These are phyloP conservation scores for Trichoderma erinaceum DNA, from an alignment of 495 filamentous ascomycete species.

Conservation along the genomic window DNA sequence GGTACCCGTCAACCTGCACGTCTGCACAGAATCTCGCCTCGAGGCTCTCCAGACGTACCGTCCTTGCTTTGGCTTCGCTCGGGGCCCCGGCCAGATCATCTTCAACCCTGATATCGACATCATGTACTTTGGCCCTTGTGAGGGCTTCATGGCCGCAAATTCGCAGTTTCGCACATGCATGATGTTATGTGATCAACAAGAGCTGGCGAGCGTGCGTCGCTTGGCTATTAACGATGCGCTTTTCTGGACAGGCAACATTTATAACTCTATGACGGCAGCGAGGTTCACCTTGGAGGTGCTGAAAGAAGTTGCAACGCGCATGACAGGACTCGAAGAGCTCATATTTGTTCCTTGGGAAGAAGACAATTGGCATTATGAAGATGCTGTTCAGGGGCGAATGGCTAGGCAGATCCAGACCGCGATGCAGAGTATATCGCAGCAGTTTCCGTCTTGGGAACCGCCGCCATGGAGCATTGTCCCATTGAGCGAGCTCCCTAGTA, in stretches of 20 bases:
- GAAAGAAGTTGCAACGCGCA: slow-evolving; percentile 15
- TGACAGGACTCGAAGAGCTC: slow-evolving; percentile 22
- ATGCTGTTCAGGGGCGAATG: slow-evolving; percentile 20
- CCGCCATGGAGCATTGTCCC: slow-evolving; percentile 19
- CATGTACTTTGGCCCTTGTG: slow-evolving; percentile 27
- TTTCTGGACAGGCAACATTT: slow-evolving; percentile 17
- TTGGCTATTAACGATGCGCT: slow-evolving; percentile 26
- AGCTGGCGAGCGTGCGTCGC: slow-evolving; percentile 24
- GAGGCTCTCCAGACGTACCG: slow-evolving; percentile 23
- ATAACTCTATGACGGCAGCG: slow-evolving; percentile 15
- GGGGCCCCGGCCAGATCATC: slow-evolving; percentile 18
- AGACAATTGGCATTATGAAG: slow-evolving; percentile 21
- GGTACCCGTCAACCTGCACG: slow-evolving; percentile 25
- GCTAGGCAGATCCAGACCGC: slow-evolving; percentile 21
- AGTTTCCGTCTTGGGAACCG: slow-evolving; percentile 15
- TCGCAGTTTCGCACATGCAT: slow-evolving; percentile 22
- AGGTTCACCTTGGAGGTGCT: slow-evolving; percentile 19
- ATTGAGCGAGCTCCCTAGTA: slow-evolving; percentile 11
- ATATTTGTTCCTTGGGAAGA: slow-evolving; percentile 24
- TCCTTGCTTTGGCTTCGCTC: slow-evolving; percentile 20
- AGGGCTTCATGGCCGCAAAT: slow-evolving; percentile 16
- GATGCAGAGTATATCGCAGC: slow-evolving; percentile 6
- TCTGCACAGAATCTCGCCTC: slow-evolving; percentile 25
- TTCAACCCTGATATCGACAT: slow-evolving; percentile 24
- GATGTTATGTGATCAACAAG: slow-evolving; percentile 17